Evolutionary conservation across 768 basidiomycete genomes (phyloP).

Genomic region (Boletus fagicola): DNA sequence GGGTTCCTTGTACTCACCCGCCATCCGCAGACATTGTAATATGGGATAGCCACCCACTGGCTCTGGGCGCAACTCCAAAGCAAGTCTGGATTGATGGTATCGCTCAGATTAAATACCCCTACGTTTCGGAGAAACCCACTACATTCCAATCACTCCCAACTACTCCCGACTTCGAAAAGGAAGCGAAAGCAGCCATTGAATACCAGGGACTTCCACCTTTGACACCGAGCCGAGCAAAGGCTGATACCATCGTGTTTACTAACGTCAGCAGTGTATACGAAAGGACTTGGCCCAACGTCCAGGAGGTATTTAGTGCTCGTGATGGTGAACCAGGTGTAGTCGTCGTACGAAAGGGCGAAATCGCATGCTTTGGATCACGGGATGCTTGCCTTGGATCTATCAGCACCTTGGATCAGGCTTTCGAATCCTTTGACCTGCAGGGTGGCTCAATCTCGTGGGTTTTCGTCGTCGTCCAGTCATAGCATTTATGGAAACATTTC

Average conservation of each 20-base stretch:
- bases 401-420: slow-evolving; percentile 17
- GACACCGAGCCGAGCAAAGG: slow-evolving; percentile 37
- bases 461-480: slow-evolving; percentile 9
- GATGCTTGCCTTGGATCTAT: slow-evolving; percentile 24
- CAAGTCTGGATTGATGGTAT: slow-evolving; percentile 89
- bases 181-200: slow-evolving; percentile 53
- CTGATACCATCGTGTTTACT: slow-evolving; percentile 54
- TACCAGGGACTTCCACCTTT: slow-evolving; percentile 76
- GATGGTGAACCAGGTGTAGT: slow-evolving; percentile 38
- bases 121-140: slow-evolving; percentile 51
- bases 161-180: slow-evolving; percentile 63
- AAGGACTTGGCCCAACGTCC: slow-evolving; percentile 28
- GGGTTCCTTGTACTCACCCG: neutral
- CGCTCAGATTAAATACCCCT: slow-evolving; percentile 53
- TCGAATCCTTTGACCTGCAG: slow-evolving; percentile 53
- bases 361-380: slow-evolving; percentile 49
- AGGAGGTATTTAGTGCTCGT: slow-evolving; percentile 19
- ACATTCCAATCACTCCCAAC: slow-evolving; percentile 50
- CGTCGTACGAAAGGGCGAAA: slow-evolving; percentile 49
- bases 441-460: slow-evolving; percentile 60
- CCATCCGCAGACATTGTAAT: slow-evolving; percentile 57
- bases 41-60: slow-evolving; percentile 77
- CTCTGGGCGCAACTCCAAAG: slow-evolving; percentile 72
- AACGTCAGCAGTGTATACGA: slow-evolving; percentile 58
- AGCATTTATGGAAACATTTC: neutral